Evolutionary conservation across 768 basidiomycete genomes (phyloP).

Genomic region (Psilocybe tampanensis): DNA sequence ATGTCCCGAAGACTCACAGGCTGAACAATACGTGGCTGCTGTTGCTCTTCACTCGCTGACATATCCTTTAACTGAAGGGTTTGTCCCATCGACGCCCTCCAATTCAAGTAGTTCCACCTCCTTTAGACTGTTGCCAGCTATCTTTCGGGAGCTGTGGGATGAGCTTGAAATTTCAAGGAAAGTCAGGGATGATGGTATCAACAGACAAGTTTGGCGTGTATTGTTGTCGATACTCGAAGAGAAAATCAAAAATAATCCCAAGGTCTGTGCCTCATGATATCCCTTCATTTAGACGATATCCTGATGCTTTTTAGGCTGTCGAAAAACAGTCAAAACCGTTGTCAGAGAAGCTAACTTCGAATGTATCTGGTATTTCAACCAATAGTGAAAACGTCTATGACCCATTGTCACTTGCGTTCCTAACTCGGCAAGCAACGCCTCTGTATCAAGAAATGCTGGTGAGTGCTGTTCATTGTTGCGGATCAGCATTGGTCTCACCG

Average conservation of each 20-base stretch:
- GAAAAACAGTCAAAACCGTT: slow-evolving; percentile 20
- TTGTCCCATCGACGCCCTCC: slow-evolving; percentile 51
- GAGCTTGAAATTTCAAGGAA: slow-evolving; percentile 76
- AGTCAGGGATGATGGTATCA: slow-evolving; percentile 57
- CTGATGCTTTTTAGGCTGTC: slow-evolving; percentile 6
- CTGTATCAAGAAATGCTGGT: slow-evolving; percentile 92
- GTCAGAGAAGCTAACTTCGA: slow-evolving; percentile 6
- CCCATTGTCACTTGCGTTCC: slow-evolving; percentile 56
- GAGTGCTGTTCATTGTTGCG: slow-evolving; percentile 27
- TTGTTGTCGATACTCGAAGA: slow-evolving; percentile 62
- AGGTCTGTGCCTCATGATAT: slow-evolving; percentile 39
- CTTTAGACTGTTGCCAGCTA: slow-evolving; percentile 78
- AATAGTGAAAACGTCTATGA: slow-evolving; percentile 37
- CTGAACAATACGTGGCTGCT: slow-evolving; percentile 88
- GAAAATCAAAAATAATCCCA: slow-evolving; percentile 49
- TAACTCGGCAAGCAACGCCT: slow-evolving; percentile 57
- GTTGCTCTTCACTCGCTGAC: slow-evolving; percentile 81
- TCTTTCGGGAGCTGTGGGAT: slow-evolving; percentile 90
- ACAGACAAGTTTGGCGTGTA: slow-evolving; percentile 72
- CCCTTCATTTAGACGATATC: neutral
- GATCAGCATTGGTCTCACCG: slow-evolving; percentile 1
- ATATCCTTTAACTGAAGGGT: slow-evolving; percentile 65
- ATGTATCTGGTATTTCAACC: neutral
- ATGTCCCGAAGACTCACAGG: slow-evolving; percentile 76
- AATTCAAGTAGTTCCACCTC: slow-evolving; percentile 58